phyloP scores from a whole-genome alignment of 2,329 filamentous ascomycete genomes.

The Aureobasidium uvarum region DNA sequence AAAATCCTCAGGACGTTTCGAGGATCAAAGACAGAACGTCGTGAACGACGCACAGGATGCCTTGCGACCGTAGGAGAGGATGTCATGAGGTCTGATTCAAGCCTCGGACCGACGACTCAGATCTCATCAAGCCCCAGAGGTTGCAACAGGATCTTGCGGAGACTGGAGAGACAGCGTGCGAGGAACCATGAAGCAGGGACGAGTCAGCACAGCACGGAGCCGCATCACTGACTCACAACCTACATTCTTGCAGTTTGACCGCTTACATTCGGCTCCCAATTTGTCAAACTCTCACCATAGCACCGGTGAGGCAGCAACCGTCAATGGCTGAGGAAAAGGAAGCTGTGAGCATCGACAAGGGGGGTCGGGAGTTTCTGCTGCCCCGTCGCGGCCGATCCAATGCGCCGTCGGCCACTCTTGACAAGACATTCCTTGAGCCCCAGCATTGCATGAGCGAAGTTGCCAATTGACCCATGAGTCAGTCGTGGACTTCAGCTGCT shows the following conservation, averaged over 20 bases:
- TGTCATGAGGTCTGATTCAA: background rate
- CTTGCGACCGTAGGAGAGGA: background rate
- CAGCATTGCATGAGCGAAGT: background rate
- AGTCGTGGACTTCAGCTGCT: slow-evolving; percentile 15
- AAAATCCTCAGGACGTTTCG: background rate
- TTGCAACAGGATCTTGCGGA: slow-evolving; percentile 1
- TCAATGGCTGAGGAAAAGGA: background rate
- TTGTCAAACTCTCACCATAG: background rate
- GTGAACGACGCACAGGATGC: background rate
- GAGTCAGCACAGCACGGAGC: slow-evolving; percentile 4
- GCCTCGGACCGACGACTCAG: background rate
- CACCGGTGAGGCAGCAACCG: background rate
- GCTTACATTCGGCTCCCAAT: background rate
- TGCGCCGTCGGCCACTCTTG: slow-evolving; percentile 8
- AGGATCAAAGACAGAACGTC: background rate
- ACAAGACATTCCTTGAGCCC: background rate
- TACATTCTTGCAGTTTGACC: background rate
- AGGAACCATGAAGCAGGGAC: background rate
- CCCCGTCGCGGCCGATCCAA: background rate
- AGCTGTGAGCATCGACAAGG: background rate
- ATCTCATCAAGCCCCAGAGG: background rate
- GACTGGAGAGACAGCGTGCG: background rate
- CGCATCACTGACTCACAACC: background rate
- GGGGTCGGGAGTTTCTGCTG: background rate
- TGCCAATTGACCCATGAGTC: background rate